Evolutionary conservation across 106 monocot genomes (phyloP).

Genomic region (Apostasia shenzhenica): DNA sequence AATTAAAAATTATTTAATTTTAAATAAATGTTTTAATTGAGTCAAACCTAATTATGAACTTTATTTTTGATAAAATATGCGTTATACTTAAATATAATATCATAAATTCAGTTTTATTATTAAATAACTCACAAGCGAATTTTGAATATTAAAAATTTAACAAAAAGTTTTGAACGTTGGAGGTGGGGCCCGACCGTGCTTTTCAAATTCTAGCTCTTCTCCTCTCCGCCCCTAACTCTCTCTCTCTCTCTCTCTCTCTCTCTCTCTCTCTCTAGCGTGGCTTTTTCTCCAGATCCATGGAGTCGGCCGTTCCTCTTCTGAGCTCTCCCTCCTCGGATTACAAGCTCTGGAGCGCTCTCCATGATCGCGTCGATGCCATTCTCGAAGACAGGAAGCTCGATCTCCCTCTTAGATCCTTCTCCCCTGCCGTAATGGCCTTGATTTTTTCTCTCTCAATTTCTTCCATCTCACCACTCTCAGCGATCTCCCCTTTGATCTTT

Average conservation of each 20-base stretch:
- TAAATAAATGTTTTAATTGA: too few relatives aligned
- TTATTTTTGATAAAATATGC: too few relatives aligned
- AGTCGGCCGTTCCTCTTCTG: conserved; percentile 14
- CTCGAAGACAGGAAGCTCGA: conserved; percentile 41
- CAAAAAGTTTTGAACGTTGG: conserved; percentile 2
- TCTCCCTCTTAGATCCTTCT: background rate
- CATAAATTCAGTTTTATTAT: too few relatives aligned
- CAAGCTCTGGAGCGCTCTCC: conserved; percentile 58
- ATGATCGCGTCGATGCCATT: conserved; percentile 50
- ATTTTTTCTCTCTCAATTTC: background rate
- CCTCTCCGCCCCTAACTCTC: conserved; percentile 20
- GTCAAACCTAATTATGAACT: too few relatives aligned
- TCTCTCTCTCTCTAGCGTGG: background rate
- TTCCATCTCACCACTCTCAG: background rate
- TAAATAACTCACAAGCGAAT: too few relatives aligned
- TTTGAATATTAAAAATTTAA: too few relatives aligned
- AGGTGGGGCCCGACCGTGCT: background rate
- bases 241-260: conserved; percentile 22
- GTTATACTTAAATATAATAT: too few relatives aligned
- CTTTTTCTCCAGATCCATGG: conserved; percentile 14
- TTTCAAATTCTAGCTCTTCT: background rate
- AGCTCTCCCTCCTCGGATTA: conserved; percentile 61
- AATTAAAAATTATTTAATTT: too few relatives aligned
- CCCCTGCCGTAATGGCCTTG: conserved; percentile 1
- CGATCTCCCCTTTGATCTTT: background rate